Base-by-base conservation (phyloP, 768 basidiomycete species). In the Mycena amicta region DNA sequence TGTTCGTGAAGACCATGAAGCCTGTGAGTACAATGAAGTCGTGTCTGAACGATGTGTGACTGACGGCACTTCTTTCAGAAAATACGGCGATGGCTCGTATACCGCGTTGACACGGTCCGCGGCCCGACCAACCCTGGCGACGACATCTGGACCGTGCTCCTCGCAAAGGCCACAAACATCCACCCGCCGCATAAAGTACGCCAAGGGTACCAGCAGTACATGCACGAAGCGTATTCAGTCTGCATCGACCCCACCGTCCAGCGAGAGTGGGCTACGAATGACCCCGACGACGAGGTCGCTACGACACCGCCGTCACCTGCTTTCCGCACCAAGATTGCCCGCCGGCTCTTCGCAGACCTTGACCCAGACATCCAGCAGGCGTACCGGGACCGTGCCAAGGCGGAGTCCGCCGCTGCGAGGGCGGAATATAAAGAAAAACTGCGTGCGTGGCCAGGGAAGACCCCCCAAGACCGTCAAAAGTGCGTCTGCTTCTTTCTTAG, bases 181-280 rank as follows among this genome's bases (percentile, higher is more conserved):
- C 22, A 2, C 6, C 5, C 22, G 6, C 37, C 49, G 0, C 53
- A 26, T 1, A 59, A 54, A 26, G 58, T 52, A 12, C 25, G 52
- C 3, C 58, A 59, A 37, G 53, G 25, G 0, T 59, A 30, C 22
- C 58, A 59, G 40, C 58, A 59, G 23, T 59, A 43, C 23, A 50
- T 54, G 52, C 52, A 25, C 1, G 58, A 59, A 27, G 20, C 5
- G 12, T 47, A 47, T 25, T 22, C n/a, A 16, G 18, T 26, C 23
- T 13, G 20, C 16, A 53, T 53, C 23, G 46, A 27, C 2, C 26
- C 27, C 2, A 23, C 40, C 5, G 57, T 54, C 5, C 12, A 18
- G 4, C 52, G 18, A 18, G 47, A 41, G 28, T 50, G 52, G 58
- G 13, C 33, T 4, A 52, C 31, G 20, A 22, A 26, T 2, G 53